phyloP scores from a whole-genome alignment of 805 yeast genomes.

The Hanseniaspora clermontiae region DNA sequence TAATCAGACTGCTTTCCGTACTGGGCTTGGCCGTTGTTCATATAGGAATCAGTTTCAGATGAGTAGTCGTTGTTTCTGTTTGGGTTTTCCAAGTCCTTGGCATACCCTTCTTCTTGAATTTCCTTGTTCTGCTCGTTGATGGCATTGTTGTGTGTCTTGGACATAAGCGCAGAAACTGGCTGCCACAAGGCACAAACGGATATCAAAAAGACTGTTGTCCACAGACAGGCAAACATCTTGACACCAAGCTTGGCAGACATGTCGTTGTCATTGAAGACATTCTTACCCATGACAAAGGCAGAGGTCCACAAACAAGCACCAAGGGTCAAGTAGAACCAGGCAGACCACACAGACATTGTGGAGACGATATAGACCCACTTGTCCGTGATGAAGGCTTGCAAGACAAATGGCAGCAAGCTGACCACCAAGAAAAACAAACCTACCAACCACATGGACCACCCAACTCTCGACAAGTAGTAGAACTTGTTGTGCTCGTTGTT shows the following conservation, averaged over 20 bases:
- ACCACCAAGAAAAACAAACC: conserved; percentile 43
- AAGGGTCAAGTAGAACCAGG: conserved; percentile 34
- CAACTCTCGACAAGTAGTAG: conserved; percentile 57
- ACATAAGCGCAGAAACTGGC: conserved; percentile 7
- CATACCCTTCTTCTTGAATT: conserved; percentile 7
- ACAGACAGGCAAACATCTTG: conserved; percentile 46
- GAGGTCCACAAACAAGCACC: conserved; percentile 43
- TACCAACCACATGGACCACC: conserved; percentile 50
- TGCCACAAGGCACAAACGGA: conserved; percentile 11
- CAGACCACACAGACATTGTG: conserved; percentile 21
- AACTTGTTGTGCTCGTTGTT: conserved; percentile 36
- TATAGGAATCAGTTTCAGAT: not conserved
- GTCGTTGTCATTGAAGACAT: conserved; percentile 36
- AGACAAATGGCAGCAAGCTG: conserved; percentile 32
- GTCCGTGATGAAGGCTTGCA: conserved; percentile 18
- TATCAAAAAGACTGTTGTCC: conserved; percentile 38
- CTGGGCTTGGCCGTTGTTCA: not conserved
- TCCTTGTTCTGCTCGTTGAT: conserved; percentile 32
- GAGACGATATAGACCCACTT: conserved; percentile 15
- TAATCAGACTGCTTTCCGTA: not conserved
- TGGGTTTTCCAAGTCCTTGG: not conserved
- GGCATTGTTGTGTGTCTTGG: conserved; percentile 5
- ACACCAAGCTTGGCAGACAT: conserved; percentile 34
- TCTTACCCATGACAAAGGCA: conserved; percentile 41
- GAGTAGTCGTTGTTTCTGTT: not conserved